These are phyloP conservation scores for Vitis amurensis DNA, from an alignment of 164 flowering plant species.

Conservation along the genomic window DNA sequence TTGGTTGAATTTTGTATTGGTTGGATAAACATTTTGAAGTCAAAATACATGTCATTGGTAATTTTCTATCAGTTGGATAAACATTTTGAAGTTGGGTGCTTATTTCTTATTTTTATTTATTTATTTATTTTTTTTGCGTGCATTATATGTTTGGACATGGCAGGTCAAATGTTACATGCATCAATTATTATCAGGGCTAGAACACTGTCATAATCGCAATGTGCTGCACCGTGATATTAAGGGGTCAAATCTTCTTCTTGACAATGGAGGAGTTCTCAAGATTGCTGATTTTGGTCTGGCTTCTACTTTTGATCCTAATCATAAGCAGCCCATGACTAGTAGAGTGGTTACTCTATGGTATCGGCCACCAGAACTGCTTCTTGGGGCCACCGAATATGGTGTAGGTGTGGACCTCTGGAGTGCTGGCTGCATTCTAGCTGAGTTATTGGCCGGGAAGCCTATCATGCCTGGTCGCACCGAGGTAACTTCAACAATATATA, in stretches of 20 bases:
- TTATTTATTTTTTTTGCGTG: neutral
- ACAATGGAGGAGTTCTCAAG: constrained; percentile 69
- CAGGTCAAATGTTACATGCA: constrained; percentile 69
- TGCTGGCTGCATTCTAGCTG: constrained; percentile 89
- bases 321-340: constrained; percentile 84
- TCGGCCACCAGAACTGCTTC: constrained; percentile 76
- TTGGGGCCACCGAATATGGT: constrained; percentile 86
- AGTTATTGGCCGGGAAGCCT: constrained; percentile 83
- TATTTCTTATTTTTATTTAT: neutral
- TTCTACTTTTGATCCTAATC: constrained; percentile 52
- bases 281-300: constrained; percentile 88
- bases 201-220: constrained; percentile 55
- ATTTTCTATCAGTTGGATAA: neutral
- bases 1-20: neutral
- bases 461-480: constrained; percentile 94
- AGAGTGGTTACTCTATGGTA: constrained; percentile 69
- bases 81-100: neutral
- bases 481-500: constrained; percentile 32
- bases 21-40: neutral
- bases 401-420: constrained; percentile 97
- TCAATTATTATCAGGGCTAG: constrained; percentile 60
- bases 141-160: constrained; percentile 12
- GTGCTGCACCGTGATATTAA: constrained; percentile 84
- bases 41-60: neutral
- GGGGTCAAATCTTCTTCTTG: constrained; percentile 87